These are phyloP conservation scores for Petunia secreta DNA, from an alignment of 257 asterid species.

Conservation along the genomic window DNA sequence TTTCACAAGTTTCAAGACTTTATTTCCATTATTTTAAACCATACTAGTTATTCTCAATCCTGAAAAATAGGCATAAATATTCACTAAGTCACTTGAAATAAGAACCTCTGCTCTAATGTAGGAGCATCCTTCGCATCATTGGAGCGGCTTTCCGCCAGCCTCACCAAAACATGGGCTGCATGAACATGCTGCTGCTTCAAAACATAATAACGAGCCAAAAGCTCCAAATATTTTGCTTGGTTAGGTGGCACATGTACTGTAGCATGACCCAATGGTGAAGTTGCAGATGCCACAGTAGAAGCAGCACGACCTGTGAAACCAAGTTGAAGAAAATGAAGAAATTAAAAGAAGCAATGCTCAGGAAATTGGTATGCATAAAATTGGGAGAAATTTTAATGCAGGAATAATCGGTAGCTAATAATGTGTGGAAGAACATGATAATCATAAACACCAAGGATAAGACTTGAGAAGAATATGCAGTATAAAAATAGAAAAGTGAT, in stretches of 20 bases:
- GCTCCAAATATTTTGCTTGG: constrained; percentile 79
- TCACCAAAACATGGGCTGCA: constrained; percentile 92
- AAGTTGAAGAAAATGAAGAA: constrained; percentile 25
- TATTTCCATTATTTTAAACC: too few species aligned
- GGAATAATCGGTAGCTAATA: background rate
- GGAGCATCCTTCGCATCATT: constrained; percentile 70
- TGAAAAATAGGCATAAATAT: too few species aligned
- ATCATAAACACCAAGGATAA: background rate
- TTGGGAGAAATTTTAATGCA: constrained; percentile 19
- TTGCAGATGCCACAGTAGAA: constrained; percentile 48
- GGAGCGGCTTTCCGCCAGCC: constrained; percentile 91
- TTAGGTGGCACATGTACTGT: constrained; percentile 52
- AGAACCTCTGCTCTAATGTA: constrained; percentile 90
- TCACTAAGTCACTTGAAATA: constrained; percentile 24
- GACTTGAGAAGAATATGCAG: constrained; percentile 4
- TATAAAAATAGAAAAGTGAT: constrained; percentile 7
- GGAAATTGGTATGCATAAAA: background rate
- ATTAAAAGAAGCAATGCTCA: constrained; percentile 18
- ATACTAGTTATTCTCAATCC: too few species aligned
- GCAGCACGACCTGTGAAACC: constrained; percentile 50
- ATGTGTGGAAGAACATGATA: constrained; percentile 8
- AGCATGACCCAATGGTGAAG: constrained; percentile 56
- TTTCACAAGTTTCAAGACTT: too few species aligned
- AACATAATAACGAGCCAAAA: constrained; percentile 92
- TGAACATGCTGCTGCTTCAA: constrained; percentile 86